phyloP scores from a whole-genome alignment of 2,329 filamentous ascomycete species.

The Lasiodiplodia sp. region DNA sequence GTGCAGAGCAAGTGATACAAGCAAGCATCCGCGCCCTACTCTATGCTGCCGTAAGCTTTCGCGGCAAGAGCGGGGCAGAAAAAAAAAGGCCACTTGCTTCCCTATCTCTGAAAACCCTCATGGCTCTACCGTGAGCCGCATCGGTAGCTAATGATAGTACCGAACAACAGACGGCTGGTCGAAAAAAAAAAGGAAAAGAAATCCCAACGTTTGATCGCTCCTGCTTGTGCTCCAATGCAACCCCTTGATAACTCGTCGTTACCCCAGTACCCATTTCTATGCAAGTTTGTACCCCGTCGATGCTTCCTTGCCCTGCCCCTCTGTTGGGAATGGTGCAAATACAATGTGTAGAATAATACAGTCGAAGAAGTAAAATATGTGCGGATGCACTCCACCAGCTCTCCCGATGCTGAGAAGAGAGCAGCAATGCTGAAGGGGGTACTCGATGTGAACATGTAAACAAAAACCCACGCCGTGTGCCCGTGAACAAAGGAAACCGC shows the following conservation, averaged over 20 bases:
- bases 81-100: neutral
- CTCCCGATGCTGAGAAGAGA: neutral
- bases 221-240: neutral
- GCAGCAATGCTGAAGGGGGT: neutral
- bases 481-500: slow-evolving; percentile 1
- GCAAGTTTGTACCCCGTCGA: neutral
- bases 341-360: neutral
- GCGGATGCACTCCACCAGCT: neutral
- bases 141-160: neutral
- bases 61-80: slow-evolving; percentile 9
- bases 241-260: neutral
- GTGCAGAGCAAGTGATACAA: too few species aligned
- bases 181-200: neutral
- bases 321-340: neutral
- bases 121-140: neutral
- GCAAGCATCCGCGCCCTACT: neutral
- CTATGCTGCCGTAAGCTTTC: slow-evolving; percentile 1
- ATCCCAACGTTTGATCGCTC: neutral
- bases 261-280: neutral
- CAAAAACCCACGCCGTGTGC: neutral
- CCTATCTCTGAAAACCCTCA: neutral
- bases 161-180: neutral
- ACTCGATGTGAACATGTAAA: neutral
- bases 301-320: neutral
- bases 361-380: neutral